A percentile compares a stretch with the other conserved stretches of the same genome.
phyloP scores from a whole-genome alignment of 2,329 filamentous ascomycete species.

The Stagonosporopsis vannaccii region DNA sequence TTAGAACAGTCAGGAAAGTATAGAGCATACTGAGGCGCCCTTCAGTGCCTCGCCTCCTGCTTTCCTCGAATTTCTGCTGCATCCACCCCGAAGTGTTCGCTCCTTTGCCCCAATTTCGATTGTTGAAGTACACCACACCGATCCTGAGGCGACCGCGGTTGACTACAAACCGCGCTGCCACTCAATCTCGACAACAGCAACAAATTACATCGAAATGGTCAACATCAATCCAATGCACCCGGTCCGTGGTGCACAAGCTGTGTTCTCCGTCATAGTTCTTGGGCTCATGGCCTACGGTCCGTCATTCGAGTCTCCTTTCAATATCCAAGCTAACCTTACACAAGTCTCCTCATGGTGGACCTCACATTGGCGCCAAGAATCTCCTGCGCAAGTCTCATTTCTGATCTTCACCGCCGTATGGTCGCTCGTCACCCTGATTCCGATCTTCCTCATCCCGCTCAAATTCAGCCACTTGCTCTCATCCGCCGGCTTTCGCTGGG shows the following conservation, averaged over 20 bases:
- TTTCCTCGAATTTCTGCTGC: neutral
- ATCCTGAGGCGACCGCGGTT: neutral
- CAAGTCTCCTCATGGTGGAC: slow-evolving; percentile 65
- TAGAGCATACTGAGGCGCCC: slow-evolving; percentile 14
- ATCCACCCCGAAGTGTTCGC: neutral
- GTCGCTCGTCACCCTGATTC: slow-evolving; percentile 71
- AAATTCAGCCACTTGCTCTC: slow-evolving; percentile 54
- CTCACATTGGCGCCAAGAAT: slow-evolving; percentile 59
- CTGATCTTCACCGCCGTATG: slow-evolving; percentile 81
- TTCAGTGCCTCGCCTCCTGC: neutral
- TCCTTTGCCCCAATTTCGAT: neutral
- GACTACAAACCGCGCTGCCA: neutral
- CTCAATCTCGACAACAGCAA: neutral
- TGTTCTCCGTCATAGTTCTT: slow-evolving; percentile 77
- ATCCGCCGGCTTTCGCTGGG: slow-evolving; percentile 64
- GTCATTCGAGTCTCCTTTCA: slow-evolving; percentile 24
- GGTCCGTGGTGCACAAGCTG: slow-evolving; percentile 70
- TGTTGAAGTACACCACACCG: neutral
- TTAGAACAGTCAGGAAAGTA: slow-evolving; percentile 8
- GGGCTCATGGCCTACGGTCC: slow-evolving; percentile 77
- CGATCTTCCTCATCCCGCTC: slow-evolving; percentile 72
- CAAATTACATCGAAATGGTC: neutral
- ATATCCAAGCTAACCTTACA: slow-evolving; percentile 19
- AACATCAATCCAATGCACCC: slow-evolving; percentile 63
- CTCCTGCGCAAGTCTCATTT: slow-evolving; percentile 72